Conservation (phyloP, 2,329 filamentous ascomycete species). For the Volutella citrinella region DNA sequence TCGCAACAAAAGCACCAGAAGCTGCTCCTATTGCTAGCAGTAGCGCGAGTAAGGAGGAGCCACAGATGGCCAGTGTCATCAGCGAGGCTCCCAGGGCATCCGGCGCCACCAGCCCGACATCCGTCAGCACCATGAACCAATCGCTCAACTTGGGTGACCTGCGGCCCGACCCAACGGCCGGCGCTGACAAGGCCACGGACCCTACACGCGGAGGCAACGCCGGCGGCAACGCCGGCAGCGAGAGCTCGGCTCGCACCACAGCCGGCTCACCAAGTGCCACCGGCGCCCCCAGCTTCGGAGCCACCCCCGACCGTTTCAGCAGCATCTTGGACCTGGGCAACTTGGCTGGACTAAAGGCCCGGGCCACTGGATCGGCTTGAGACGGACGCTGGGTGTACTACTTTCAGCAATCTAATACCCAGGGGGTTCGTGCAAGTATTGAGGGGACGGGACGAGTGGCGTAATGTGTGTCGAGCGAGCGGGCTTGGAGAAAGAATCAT, state of each 20-base stretch:
- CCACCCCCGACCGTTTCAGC: constrained; percentile 38
- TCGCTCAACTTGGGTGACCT: constrained; percentile 23
- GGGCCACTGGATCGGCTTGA: constrained; percentile 15
- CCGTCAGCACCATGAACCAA: constrained; percentile 8
- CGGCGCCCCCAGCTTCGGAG: constrained; percentile 14
- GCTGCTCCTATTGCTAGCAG: too few species aligned
- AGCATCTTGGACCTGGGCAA: constrained; percentile 45
- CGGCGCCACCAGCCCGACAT: constrained; percentile 2
- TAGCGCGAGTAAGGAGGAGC: too few species aligned
- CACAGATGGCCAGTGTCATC: constrained; percentile 14
- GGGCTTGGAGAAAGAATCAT: neutral
- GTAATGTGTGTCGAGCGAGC: too few species aligned
- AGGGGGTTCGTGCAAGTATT: too few species aligned
- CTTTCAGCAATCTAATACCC: too few species aligned
- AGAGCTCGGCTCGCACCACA: too few species aligned
- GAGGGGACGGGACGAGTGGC: too few species aligned
- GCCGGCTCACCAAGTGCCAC: constrained; percentile 15
- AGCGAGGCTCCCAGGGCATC: constrained; percentile 19
- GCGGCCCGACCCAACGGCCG: constrained; percentile 11
- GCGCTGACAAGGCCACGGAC: too few species aligned
- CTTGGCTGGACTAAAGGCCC: constrained; percentile 24
- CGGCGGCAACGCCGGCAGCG: too few species aligned
- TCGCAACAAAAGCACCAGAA: constrained; percentile 4
- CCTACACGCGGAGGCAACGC: too few species aligned
- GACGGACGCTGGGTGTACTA: neutral